Evolutionary conservation across 495 filamentous ascomycete species (phyloP).

Genomic region (Annulohypoxylon maeteangense): DNA sequence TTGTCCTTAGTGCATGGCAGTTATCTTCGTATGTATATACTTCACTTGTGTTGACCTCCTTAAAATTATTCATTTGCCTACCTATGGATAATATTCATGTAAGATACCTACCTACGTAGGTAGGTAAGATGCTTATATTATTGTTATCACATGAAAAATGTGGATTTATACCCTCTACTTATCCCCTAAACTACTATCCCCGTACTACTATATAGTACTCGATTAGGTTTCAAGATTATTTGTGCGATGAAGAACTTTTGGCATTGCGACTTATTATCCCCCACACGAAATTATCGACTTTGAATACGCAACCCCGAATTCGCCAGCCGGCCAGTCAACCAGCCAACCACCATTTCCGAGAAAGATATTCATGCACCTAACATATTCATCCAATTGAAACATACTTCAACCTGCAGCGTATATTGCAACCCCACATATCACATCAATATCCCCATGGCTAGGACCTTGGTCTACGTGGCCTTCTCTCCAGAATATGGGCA

Average conservation of each 20-base stretch:
- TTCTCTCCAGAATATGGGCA: neutral
- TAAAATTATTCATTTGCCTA: neutral
- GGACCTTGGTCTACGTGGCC: neutral
- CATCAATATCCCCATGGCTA: neutral
- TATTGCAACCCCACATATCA: constrained; percentile 3
- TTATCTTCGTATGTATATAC: constrained; percentile 7
- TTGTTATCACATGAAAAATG: too few species aligned
- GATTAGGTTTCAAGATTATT: neutral
- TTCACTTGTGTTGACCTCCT: neutral
- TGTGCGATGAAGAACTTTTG: neutral
- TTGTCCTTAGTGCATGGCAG: neutral
- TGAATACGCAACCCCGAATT: neutral
- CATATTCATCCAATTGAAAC: neutral
- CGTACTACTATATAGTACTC: too few species aligned
- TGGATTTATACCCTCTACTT: too few species aligned
- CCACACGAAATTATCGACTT: neutral
- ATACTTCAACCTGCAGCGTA: neutral
- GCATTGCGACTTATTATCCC: too few species aligned
- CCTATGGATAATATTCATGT: too few species aligned
- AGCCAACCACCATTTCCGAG: neutral
- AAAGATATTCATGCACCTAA: neutral
- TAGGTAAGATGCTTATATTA: too few species aligned
- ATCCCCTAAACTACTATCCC: too few species aligned
- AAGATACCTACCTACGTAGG: too few species aligned
- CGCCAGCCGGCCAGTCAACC: neutral